Evolutionary conservation across 805 yeast genomes (phyloP), one percentile per base, ranked within the genome.

Genomic region (Tetrapisispora iriomotensis): DNA sequence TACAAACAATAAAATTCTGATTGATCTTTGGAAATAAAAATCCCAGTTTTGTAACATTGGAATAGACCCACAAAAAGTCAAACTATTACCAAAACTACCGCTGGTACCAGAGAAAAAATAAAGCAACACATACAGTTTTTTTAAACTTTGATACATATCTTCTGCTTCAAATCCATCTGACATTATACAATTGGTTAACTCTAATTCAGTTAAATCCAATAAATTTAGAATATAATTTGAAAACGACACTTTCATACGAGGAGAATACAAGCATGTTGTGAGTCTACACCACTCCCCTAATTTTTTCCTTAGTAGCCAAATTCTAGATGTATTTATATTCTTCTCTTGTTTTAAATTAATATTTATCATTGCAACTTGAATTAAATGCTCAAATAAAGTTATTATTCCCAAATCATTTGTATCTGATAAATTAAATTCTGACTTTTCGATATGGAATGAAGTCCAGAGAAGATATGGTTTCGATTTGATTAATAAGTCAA

Each of bases 251-350:
- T 39, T 39, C 6, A 38, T 27, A 2, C 18, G 21, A 10, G 28
- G 29, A 6, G 54, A 55, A 36, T 48, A 43, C 12, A 50, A 36
- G 14, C 38, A 30, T 13, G 34, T 29, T 22, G 34, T 15, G 8
- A 48, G 24, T 17, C 45, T 37, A 33, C 56, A 53, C 60, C 60
- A 55, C 18, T 30, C 28, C 9, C 52, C 52, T n/a, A 56, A 8
- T 29, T 49, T 58, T 33, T 38, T 45, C 30, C 57, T 43, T 15
- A 58, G 18, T n/a, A 48, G 44, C 61, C 60, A 58, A 30, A 50
- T 21, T 15, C 59, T 44, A 22, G 28, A 4, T 33, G 15, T 33
- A 33, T 20, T 22, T 17, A 10, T 8, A 12, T 23, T 23, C 8
- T 48, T 47, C 6, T 39, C 25, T 15, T 22, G 15, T 3, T 38